Conservation (phyloP, 768 basidiomycete genomes). For the Termitomyces sp. region DNA sequence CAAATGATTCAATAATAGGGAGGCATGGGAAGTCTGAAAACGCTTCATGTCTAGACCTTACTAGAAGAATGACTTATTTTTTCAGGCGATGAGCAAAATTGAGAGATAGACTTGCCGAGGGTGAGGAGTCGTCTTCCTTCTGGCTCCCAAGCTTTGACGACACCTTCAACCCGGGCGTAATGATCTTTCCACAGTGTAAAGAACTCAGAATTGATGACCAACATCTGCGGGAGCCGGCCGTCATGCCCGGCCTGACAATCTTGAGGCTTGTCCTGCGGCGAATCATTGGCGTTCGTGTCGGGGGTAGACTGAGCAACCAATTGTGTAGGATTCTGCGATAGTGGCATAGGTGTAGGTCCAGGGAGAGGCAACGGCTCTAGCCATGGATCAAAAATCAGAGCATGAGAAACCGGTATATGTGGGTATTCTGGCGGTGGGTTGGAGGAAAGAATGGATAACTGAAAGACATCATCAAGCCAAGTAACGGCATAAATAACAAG, state of each 20-base stretch:
- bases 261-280: slow-evolving; percentile 5
- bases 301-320: slow-evolving; percentile 8
- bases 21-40: slow-evolving; percentile 48
- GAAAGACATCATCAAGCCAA: slow-evolving; percentile 8
- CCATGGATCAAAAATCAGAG: slow-evolving; percentile 80
- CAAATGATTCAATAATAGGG: slow-evolving; percentile 33
- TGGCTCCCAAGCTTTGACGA: slow-evolving; percentile 55
- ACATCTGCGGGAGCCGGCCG: slow-evolving; percentile 32
- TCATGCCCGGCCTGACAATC: background rate
- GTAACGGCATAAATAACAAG: background rate
- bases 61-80: slow-evolving; percentile 21
- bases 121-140: slow-evolving; percentile 41
- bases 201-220: slow-evolving; percentile 73
- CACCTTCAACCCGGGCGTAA: slow-evolving; percentile 52
- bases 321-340: slow-evolving; percentile 1
- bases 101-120: slow-evolving; percentile 32
- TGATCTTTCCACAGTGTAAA: slow-evolving; percentile 82
- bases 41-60: slow-evolving; percentile 39
- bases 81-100: background rate
- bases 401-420: slow-evolving; percentile 51
- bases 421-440: slow-evolving; percentile 36
- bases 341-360: slow-evolving; percentile 38
- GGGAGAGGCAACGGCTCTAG: slow-evolving; percentile 69
- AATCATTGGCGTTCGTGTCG: background rate
- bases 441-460: slow-evolving; percentile 59